These are phyloP conservation scores for Paraconiothyrium sp. DNA, from an alignment of 2,329 filamentous ascomycete species.

Conservation along the genomic window DNA sequence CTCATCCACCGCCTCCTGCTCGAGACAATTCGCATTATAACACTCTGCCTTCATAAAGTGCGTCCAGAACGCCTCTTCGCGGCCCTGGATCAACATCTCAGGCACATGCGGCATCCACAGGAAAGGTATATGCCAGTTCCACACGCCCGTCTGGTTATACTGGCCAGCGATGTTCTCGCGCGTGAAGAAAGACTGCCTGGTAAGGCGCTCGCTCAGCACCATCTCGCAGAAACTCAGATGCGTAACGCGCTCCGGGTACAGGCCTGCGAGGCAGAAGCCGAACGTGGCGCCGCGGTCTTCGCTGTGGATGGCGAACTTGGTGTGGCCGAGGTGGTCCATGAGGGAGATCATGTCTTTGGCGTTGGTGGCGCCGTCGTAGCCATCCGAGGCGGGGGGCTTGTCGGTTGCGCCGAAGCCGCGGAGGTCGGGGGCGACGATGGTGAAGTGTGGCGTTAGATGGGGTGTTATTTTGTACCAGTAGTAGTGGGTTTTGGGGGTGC, in stretches of 20 bases:
- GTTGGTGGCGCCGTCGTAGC: slow-evolving; percentile 45
- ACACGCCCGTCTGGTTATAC: slow-evolving; percentile 2
- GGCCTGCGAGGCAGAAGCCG: slow-evolving; percentile 2
- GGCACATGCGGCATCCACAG: slow-evolving; percentile 8
- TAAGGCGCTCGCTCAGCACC: neutral
- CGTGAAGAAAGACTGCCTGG: slow-evolving; percentile 1
- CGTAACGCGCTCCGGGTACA: neutral
- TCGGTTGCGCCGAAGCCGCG: slow-evolving; percentile 53
- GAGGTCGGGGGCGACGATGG: slow-evolving; percentile 49
- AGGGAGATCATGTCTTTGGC: slow-evolving; percentile 11
- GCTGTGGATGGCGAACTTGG: slow-evolving; percentile 1
- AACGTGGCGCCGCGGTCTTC: slow-evolving; percentile 6
- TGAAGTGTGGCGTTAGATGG: slow-evolving; percentile 48
- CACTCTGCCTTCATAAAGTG: slow-evolving; percentile 8
- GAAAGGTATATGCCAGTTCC: slow-evolving; percentile 6
- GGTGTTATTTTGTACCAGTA: slow-evolving; percentile 52
- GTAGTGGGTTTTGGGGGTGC: slow-evolving; percentile 35
- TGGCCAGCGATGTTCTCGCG: slow-evolving; percentile 3
- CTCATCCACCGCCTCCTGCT: slow-evolving; percentile 3
- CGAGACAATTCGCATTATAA: slow-evolving; percentile 5
- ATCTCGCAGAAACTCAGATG: slow-evolving; percentile 9
- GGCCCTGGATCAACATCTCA: slow-evolving; percentile 3
- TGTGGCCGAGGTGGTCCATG: slow-evolving; percentile 4
- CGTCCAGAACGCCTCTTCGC: slow-evolving; percentile 3
- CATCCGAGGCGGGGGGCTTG: slow-evolving; percentile 48